Conservation (phyloP, 2,329 filamentous ascomycete genomes). For the Penicillium sp. region DNA sequence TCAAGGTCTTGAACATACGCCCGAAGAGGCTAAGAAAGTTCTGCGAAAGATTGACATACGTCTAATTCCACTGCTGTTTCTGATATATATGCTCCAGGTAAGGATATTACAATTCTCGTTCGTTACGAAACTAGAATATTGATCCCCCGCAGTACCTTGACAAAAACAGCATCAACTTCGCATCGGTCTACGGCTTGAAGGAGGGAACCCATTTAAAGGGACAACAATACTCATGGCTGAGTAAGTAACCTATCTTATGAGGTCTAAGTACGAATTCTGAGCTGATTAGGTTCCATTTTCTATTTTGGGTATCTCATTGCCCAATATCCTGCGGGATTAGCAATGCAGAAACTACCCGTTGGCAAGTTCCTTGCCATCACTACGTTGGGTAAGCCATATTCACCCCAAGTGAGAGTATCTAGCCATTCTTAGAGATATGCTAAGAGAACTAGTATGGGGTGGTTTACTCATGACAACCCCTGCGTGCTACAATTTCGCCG, state of each 20-base stretch:
- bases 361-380: conserved; percentile 47
- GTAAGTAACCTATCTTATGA: conserved; percentile 6
- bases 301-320: conserved; percentile 52
- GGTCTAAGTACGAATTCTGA: too few relatives aligned
- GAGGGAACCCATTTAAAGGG: conserved; percentile 26
- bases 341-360: conserved; percentile 48
- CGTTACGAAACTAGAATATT: not conserved
- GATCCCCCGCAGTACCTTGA: conserved; percentile 44
- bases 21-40: conserved; percentile 35
- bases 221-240: conserved; percentile 31
- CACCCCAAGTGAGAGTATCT: too few relatives aligned
- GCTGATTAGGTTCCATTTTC: conserved; percentile 45
- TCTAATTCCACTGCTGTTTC: conserved; percentile 57
- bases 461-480: conserved; percentile 47
- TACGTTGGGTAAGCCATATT: conserved; percentile 31
- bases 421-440: not conserved
- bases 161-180: conserved; percentile 53
- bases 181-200: conserved; percentile 34
- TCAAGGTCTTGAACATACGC: conserved; percentile 22
- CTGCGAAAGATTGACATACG: conserved; percentile 57
- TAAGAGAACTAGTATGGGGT: conserved; percentile 39
- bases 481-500: conserved; percentile 45
- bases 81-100: conserved; percentile 61
- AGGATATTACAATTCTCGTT: conserved; percentile 15
- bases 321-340: conserved; percentile 47